Evolutionary conservation across 306 rosid species (phyloP).

Genomic region (Glycine latifolia): DNA sequence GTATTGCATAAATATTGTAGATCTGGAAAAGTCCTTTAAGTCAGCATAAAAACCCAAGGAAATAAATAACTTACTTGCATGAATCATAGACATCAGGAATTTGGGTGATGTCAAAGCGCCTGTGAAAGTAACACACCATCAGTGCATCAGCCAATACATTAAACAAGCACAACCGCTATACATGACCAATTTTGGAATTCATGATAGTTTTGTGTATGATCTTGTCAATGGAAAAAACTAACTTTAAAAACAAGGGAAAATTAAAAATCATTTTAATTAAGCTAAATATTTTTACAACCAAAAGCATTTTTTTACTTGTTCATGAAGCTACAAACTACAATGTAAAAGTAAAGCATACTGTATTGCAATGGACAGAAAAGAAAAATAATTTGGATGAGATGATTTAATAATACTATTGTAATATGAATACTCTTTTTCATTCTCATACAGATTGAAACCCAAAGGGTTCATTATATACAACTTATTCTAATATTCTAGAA

Average conservation of each 20-base stretch:
- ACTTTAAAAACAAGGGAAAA: conserved; percentile 27
- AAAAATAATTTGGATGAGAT: conserved; percentile 15
- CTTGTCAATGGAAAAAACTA: conserved; percentile 22
- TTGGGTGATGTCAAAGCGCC: conserved; percentile 92
- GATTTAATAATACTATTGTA: conserved; percentile 25
- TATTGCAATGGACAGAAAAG: background rate
- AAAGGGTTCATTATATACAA: too few relatives aligned
- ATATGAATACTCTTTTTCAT: too few relatives aligned
- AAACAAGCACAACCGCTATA: conserved; percentile 12
- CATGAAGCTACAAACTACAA: conserved; percentile 18
- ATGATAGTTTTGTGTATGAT: conserved; percentile 20
- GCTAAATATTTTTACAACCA: conserved; percentile 7
- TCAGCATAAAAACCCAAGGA: conserved; percentile 16
- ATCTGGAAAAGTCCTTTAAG: conserved; percentile 7
- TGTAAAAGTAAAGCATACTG: conserved; percentile 30
- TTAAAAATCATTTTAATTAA: conserved; percentile 14
- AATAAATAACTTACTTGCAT: conserved; percentile 84
- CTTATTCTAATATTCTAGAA: too few relatives aligned
- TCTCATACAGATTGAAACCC: too few relatives aligned
- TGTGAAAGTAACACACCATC: conserved; percentile 62
- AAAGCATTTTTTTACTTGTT: conserved; percentile 11
- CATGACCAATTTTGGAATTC: conserved; percentile 11
- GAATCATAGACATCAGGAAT: conserved; percentile 97
- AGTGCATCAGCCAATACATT: conserved; percentile 22
- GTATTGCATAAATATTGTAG: background rate